Base-by-base conservation (phyloP, 2,329 filamentous ascomycete species). In the Helminthosporium solani region DNA sequence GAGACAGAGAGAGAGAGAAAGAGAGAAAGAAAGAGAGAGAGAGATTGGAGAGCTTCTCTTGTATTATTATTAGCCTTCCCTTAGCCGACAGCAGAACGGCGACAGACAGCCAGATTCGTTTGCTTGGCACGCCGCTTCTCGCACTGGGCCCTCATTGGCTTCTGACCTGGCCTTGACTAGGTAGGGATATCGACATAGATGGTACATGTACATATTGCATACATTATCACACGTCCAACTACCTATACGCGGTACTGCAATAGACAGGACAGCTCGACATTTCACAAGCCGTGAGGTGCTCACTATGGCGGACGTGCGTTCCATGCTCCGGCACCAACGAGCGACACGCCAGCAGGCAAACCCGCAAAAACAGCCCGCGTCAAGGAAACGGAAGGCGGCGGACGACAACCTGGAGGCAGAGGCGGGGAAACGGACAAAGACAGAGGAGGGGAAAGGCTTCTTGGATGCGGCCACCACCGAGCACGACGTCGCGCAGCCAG, bases 241-340 rank as follows among this genome's bases (percentile, higher is more conserved):
- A 12, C 8, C 19, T n/a, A n/a, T n/a, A n/a, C n/a, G n/a, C n/a
- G n/a, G n/a, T n/a, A n/a, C n/a, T n/a, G n/a, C n/a, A n/a, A n/a
- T n/a, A n/a, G n/a, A n/a, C n/a, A n/a, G n/a, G n/a, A n/a, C n/a
- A n/a, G n/a, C n/a, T n/a, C n/a, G n/a, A n/a, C n/a, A n/a, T n/a
- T n/a, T n/a, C n/a, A n/a, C n/a, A n/a, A n/a, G n/a, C n/a, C n/a
- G n/a, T n/a, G 8, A 7, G 12, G 28, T n/a, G 27, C 30, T 4
- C 42, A 40, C 12, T 46, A 71, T 71, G 68, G 68, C 68, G 8
- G 68, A 71, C 56, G 68, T 67, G 25, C 67, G 68, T 36, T 58
- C 68, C 11, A 37, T 71, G 46, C 63, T 71, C 33, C 67, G 68
- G 44, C 65, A 70, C 54, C 65, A 71, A 51, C 65, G 68, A 15